Percentiles rank a stretch among this genome's conserved stretches.
Conservation (phyloP, 345 rosid genomes). For the Populus davidiana region DNA sequence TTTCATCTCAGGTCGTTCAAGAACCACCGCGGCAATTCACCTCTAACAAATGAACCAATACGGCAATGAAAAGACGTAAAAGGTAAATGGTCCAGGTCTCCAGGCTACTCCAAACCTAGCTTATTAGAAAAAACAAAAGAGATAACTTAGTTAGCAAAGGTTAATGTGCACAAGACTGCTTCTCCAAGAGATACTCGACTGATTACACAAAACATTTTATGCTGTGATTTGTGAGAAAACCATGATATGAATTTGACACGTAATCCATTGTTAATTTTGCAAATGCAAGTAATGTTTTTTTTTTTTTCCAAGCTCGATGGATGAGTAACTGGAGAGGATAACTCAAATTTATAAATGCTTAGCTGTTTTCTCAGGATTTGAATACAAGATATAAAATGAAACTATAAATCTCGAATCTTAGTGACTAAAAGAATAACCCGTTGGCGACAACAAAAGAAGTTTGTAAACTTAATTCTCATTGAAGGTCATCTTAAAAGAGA, state of each 20-base stretch:
- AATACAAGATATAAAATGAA: too few species aligned
- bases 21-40: not conserved
- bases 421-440: too few species aligned
- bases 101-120: not conserved
- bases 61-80: not conserved
- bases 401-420: too few species aligned
- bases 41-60: not conserved
- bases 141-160: not conserved
- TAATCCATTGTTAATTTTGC: not conserved
- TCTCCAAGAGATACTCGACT: not conserved
- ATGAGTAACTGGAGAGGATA: not conserved
- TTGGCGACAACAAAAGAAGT: too few species aligned
- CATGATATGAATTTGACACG: not conserved
- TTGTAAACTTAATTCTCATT: too few species aligned
- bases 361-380: not conserved
- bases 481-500: too few species aligned
- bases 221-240: not conserved
- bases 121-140: not conserved
- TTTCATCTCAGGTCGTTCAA: not conserved
- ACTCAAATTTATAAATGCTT: not conserved
- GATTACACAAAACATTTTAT: too few species aligned
- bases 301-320: not conserved
- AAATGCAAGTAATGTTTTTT: not conserved
- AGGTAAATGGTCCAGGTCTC: not conserved
- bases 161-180: not conserved